Evolutionary conservation across 2,329 filamentous ascomycete genomes (phyloP).

Genomic region (Ophiognomonia clavigignenti-juglandacearum): DNA sequence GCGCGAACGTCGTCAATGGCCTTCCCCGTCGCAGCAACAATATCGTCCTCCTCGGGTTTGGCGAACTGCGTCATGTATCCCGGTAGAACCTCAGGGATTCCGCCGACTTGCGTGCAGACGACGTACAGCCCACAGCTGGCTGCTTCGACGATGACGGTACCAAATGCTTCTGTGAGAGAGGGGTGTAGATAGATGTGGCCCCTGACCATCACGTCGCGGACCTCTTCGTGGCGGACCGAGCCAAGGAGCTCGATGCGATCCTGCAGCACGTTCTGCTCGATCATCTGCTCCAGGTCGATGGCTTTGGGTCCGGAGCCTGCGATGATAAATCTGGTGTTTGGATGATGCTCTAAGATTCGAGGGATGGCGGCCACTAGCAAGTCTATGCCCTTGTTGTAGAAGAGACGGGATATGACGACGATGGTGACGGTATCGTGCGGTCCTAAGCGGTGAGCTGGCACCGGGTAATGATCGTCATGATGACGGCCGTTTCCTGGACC

Average conservation of each 20-base stretch:
- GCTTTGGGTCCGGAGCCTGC: slow-evolving; percentile 93
- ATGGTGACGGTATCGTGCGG: slow-evolving; percentile 90
- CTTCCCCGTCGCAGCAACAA: slow-evolving; percentile 82
- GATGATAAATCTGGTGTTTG: slow-evolving; percentile 94
- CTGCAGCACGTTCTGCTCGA: slow-evolving; percentile 90
- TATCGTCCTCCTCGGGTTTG: slow-evolving; percentile 91
- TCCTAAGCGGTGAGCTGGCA: slow-evolving; percentile 63
- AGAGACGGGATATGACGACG: slow-evolving; percentile 92
- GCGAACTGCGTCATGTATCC: slow-evolving; percentile 97
- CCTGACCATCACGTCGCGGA: slow-evolving; percentile 93
- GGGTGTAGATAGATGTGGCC: slow-evolving; percentile 97
- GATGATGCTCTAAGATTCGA: slow-evolving; percentile 80
- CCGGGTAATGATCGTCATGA: slow-evolving; percentile 35
- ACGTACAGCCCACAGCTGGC: slow-evolving; percentile 94
- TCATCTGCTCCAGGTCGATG: slow-evolving; percentile 97
- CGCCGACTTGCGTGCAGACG: slow-evolving; percentile 92
- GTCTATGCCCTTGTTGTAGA: slow-evolving; percentile 98
- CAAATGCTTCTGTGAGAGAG: slow-evolving; percentile 92
- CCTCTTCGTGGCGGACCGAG: slow-evolving; percentile 89
- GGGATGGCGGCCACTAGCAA: slow-evolving; percentile 95
- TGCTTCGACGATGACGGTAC: slow-evolving; percentile 95
- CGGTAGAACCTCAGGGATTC: slow-evolving; percentile 93
- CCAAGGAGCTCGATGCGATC: slow-evolving; percentile 91
- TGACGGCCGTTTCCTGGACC: slow-evolving; percentile 27
- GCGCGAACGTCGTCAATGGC: slow-evolving; percentile 83